Base-by-base conservation (phyloP, 129 eudicot species). In the Scalesia atractyloides region DNA sequence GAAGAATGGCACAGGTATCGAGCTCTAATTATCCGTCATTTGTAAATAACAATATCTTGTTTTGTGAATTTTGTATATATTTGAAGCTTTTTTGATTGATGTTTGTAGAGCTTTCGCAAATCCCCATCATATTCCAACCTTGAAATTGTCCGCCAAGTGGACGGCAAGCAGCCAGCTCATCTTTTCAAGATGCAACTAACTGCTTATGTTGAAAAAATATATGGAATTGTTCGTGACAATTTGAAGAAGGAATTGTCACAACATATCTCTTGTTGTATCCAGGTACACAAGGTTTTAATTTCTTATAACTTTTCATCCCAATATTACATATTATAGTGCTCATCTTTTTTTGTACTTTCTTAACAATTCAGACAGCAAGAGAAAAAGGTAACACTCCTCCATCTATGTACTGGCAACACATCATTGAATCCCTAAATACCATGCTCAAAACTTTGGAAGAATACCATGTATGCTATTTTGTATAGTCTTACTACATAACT, bases 131-230 rank as follows among this genome's bases (percentile, higher is more conserved):
- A 82, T 74, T 70, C 83, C 68, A 72, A 78, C 77, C 72, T 78
- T 53, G 92, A 86, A 39, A 74, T 82, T 54, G 87, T 89, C 41
- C 77, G 82, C 41, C 89, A 86, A 30, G 96, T 94, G 69, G 98
- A 90, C 52, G 98, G 96, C 57, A 94, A 90, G 71, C 81, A 87
- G 68, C 98, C 98, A 15, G 98, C 97, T 82, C 84, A 86, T 87
- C 97, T 94, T 66, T 94, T 94, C 77, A 94, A 90, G 86, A 89
- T 84, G 64, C 97, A 94, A 79, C 85, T 94, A 53, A 84, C 93
- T 65, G 98, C 98, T 67, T 94, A 90, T 74, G 96, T 94, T 46
- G 98, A 94, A 76, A 94, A 87, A 76, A 90, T 94, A 8, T 88
- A 73, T 76, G 91, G 91, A 58, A 86, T 90, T 17, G 70, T 90